Evolutionary conservation across 2,329 filamentous ascomycete genomes (phyloP).

Genomic region (Chrysoporthe puriensis): DNA sequence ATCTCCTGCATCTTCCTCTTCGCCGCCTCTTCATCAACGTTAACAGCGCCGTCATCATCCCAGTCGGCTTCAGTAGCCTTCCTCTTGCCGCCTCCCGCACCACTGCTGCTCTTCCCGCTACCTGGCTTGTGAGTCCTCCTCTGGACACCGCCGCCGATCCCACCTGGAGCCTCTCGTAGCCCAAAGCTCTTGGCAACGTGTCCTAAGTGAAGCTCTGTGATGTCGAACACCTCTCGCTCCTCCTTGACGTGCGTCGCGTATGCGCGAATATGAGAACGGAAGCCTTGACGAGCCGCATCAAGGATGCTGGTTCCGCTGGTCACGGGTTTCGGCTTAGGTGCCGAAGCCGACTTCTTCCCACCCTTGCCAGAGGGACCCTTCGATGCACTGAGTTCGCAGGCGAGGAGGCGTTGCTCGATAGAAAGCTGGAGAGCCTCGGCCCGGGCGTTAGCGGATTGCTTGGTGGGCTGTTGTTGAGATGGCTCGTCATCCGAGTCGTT

Average conservation of each 20-base stretch:
- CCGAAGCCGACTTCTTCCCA: conserved; percentile 46
- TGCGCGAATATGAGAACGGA: conserved; percentile 88
- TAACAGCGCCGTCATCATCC: conserved; percentile 46
- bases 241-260: conserved; percentile 91
- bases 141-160: conserved; percentile 68
- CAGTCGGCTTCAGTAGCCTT: conserved; percentile 40
- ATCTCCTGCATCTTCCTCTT: conserved; percentile 69
- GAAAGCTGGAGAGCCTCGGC: conserved; percentile 64
- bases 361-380: conserved; percentile 29
- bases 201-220: conserved; percentile 86
- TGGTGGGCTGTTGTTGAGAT: conserved; percentile 48
- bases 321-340: conserved; percentile 1
- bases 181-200: conserved; percentile 95
- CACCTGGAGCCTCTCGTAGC: conserved; percentile 82
- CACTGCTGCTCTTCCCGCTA: conserved; percentile 38
- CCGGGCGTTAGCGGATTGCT: conserved; percentile 46
- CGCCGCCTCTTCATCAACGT: conserved; percentile 61
- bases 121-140: conserved; percentile 46
- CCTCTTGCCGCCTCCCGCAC: conserved; percentile 28
- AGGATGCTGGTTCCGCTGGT: conserved; percentile 61
- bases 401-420: conserved; percentile 61
- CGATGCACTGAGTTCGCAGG: conserved; percentile 29
- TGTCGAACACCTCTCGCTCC: conserved; percentile 87
- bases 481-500: conserved; percentile 67
- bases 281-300: conserved; percentile 82